phyloP scores from a whole-genome alignment of 257 asterid genomes.

The Cruciata laevipes region DNA sequence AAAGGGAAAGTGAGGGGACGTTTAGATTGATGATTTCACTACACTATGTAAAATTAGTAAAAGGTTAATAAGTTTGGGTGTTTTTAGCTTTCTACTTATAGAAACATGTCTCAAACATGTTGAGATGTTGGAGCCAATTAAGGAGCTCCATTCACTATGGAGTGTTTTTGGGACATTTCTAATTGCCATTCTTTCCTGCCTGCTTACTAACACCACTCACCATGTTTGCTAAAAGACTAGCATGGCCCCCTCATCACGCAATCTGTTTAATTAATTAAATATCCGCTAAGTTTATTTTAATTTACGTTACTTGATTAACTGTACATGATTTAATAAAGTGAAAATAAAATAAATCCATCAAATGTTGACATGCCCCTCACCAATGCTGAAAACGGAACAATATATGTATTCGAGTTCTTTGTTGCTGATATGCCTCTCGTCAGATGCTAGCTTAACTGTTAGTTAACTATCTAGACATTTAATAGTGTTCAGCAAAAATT shows the following conservation, averaged over 20 bases:
- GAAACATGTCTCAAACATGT: conserved; percentile 80
- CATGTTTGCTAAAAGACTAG: conserved; percentile 31
- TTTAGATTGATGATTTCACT: conserved; percentile 2
- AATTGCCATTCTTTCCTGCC: neutral
- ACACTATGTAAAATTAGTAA: conserved; percentile 7
- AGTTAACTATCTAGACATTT: no score
- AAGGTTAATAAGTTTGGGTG: conserved; percentile 5
- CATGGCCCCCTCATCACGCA: conserved; percentile 35
- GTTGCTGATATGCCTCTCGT: no score
- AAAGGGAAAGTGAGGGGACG: conserved; percentile 10
- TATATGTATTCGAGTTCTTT: no score
- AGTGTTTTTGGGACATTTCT: neutral
- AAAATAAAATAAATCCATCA: no score
- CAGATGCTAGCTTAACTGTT: no score
- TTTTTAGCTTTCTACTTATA: conserved; percentile 11
- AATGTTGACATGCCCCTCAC: no score
- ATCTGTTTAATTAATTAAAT: neutral
- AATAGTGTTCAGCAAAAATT: no score
- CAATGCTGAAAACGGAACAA: no score
- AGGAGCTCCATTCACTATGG: conserved; percentile 22
- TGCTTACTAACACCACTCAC: conserved; percentile 25
- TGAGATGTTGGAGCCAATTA: conserved; percentile 25
- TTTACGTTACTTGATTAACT: no score
- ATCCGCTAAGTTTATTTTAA: no score
- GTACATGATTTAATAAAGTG: no score